These are phyloP conservation scores for Yarrowia divulgata DNA, from an alignment of 805 yeast genomes.

Conservation along the genomic window DNA sequence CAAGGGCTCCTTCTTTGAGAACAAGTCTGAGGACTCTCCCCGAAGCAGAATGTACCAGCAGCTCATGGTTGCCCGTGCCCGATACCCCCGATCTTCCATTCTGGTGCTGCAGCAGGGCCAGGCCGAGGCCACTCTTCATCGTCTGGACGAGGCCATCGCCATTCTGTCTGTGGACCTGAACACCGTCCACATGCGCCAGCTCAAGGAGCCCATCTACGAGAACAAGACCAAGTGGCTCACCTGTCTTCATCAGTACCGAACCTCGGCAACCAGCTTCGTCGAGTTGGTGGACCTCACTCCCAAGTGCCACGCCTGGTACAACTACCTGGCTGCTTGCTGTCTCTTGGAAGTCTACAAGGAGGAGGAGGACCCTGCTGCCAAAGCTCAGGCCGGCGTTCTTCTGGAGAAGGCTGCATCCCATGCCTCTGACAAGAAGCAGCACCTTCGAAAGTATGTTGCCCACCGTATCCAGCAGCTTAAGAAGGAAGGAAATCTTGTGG, in stretches of 20 bases:
- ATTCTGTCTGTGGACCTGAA: slow-evolving; percentile 60
- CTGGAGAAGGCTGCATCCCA: slow-evolving; percentile 27
- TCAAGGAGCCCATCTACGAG: slow-evolving; percentile 82
- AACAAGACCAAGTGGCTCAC: slow-evolving; percentile 81
- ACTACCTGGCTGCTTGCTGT: slow-evolving; percentile 85
- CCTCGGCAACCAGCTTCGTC: slow-evolving; percentile 77
- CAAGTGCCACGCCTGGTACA: slow-evolving; percentile 90
- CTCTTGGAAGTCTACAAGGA: slow-evolving; percentile 79
- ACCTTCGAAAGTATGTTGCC: slow-evolving; percentile 25
- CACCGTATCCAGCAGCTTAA: slow-evolving; percentile 18
- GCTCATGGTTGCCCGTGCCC: slow-evolving; percentile 67
- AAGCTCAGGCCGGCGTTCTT: slow-evolving; percentile 8
- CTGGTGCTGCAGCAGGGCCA: slow-evolving; percentile 93
- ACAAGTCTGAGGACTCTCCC: slow-evolving; percentile 28
- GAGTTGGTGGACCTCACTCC: slow-evolving; percentile 73
- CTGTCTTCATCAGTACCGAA: slow-evolving; percentile 75
- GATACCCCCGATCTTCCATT: slow-evolving; percentile 85
- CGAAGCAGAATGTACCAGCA: slow-evolving; percentile 45
- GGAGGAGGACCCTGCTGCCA: slow-evolving; percentile 27
- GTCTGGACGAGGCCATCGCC: slow-evolving; percentile 68
- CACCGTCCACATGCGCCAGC: slow-evolving; percentile 82
- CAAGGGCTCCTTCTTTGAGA: slow-evolving; percentile 16
- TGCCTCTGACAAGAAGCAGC: slow-evolving; percentile 32
- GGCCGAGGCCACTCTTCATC: slow-evolving; percentile 70
- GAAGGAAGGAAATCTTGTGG: slow-evolving; percentile 46